These are phyloP conservation scores for Fragaria ananassa DNA, from an alignment of 306 rosid species.

Conservation along the genomic window DNA sequence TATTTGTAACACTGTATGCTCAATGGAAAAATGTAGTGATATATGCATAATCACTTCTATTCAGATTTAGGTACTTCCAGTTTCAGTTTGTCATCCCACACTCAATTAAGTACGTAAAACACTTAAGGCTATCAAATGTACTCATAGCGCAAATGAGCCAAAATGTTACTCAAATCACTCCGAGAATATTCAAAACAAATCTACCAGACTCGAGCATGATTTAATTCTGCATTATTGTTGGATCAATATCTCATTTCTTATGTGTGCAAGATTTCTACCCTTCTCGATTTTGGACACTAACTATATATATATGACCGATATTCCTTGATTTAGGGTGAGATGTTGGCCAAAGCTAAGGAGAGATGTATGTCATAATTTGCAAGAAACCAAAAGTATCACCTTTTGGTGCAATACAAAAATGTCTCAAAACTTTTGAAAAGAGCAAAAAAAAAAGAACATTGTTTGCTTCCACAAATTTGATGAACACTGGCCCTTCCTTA, in stretches of 20 bases:
- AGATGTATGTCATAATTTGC: neutral
- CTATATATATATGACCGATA: neutral
- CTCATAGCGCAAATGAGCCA: neutral
- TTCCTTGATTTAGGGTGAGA: neutral
- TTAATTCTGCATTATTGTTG: neutral
- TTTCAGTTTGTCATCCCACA: too few relatives aligned
- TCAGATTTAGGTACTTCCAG: too few relatives aligned
- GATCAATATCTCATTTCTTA: neutral
- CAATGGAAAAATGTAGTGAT: too few relatives aligned
- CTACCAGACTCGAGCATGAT: neutral
- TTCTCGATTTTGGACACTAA: neutral
- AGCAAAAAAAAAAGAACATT: neutral
- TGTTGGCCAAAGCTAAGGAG: neutral
- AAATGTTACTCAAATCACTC: neutral
- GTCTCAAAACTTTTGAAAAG: neutral
- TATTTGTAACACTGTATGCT: too few relatives aligned
- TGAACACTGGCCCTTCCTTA: neutral
- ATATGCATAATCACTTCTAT: too few relatives aligned
- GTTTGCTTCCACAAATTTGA: neutral
- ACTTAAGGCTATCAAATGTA: too few relatives aligned
- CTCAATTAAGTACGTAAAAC: too few relatives aligned
- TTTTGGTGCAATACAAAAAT: constrained; percentile 1
- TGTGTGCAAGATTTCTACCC: neutral
- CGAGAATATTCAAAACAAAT: neutral
- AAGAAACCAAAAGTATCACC: neutral